Evolutionary conservation across 2,329 filamentous ascomycete genomes (phyloP).

Genomic region (Colletotrichum caudatum): DNA sequence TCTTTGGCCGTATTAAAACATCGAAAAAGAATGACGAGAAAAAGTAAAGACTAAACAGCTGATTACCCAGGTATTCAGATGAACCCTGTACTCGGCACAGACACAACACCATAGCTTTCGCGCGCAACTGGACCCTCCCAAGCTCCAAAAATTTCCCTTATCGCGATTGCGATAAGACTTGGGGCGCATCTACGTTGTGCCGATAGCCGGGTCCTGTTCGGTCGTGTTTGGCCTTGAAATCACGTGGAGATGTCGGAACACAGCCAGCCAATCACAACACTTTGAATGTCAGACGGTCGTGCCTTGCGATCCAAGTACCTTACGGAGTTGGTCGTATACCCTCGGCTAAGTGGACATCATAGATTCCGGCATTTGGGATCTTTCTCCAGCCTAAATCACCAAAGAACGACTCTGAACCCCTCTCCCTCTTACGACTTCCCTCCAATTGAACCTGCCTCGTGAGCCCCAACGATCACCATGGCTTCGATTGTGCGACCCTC

Average conservation of each 20-base stretch:
- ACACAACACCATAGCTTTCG: conserved; percentile 17
- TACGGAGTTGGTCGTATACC: conserved; percentile 47
- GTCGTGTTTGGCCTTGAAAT: conserved; percentile 22
- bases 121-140: conserved; percentile 1
- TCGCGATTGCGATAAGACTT: conserved; percentile 26
- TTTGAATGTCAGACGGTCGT: conserved; percentile 52
- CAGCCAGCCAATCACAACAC: conserved; percentile 57
- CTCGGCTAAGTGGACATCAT: conserved; percentile 60
- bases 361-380: conserved; percentile 39
- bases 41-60: background rate
- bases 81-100: conserved; percentile 4
- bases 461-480: conserved; percentile 55
- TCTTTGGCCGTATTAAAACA: background rate
- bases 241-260: conserved; percentile 38
- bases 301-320: background rate
- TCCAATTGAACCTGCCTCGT: conserved; percentile 38
- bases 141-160: conserved; percentile 42
- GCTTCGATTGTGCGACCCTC: conserved; percentile 68
- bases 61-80: background rate
- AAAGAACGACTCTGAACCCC: conserved; percentile 20
- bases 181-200: conserved; percentile 18
- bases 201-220: background rate
- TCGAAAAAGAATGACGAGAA: conserved; percentile 22
- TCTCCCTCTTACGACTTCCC: conserved; percentile 16
- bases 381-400: conserved; percentile 34